phyloP scores from a whole-genome alignment of 345 rosid genomes.

The Sisymbrium altissimum region DNA sequence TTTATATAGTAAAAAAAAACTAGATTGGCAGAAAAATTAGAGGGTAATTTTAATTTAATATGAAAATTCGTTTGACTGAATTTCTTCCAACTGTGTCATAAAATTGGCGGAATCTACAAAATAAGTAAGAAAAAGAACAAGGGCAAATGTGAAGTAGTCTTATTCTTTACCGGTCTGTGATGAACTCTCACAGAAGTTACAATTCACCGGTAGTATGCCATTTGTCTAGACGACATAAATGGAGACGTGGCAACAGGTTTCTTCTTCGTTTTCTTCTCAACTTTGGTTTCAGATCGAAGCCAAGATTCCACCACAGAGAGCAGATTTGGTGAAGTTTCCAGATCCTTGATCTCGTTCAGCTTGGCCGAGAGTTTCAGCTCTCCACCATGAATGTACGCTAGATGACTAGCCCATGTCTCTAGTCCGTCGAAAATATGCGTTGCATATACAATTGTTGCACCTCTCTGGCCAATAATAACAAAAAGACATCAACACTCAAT shows the following conservation, averaged over 20 bases:
- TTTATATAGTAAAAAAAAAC: no score
- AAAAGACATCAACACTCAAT: not conserved
- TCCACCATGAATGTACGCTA: constrained; percentile 84
- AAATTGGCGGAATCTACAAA: not conserved
- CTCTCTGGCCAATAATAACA: constrained; percentile 44
- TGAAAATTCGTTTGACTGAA: no score
- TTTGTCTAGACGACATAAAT: constrained; percentile 74
- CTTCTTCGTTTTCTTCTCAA: constrained; percentile 51
- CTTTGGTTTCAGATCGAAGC: constrained; percentile 78
- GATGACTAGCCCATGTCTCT: constrained; percentile 95
- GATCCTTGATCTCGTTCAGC: constrained; percentile 52
- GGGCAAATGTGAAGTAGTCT: not conserved
- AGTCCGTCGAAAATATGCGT: constrained; percentile 92
- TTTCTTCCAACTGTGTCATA: no score
- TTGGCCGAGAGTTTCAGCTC: constrained; percentile 60
- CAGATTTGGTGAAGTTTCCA: constrained; percentile 62
- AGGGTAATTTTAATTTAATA: no score
- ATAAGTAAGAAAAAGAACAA: not conserved
- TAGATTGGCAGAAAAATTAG: no score
- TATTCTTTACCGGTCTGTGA: not conserved
- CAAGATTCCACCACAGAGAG: constrained; percentile 87
- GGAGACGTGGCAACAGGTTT: constrained; percentile 45
- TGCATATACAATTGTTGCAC: constrained; percentile 92
- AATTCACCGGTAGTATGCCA: constrained; percentile 84
- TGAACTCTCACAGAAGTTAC: not conserved